Base-by-base conservation (phyloP, 176 grass and related monocot genomes). In the Saccharum officinarum region DNA sequence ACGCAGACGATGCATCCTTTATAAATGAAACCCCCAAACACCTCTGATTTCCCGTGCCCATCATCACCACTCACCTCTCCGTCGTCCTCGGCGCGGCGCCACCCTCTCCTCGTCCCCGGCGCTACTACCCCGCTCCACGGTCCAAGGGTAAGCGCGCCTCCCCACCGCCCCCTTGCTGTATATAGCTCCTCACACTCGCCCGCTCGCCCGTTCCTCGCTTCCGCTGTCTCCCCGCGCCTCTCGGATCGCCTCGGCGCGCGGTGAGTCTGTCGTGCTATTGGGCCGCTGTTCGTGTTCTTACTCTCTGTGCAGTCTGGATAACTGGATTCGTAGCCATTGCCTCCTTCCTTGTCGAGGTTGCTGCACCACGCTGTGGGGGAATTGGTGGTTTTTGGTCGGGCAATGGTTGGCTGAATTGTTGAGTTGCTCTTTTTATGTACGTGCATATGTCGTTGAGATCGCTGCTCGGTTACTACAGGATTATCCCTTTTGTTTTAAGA, bases 121-220 rank as follows among this genome's bases (percentile, higher is more conserved):
- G 84, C 88, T 22, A 52, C 83, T 54, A 50, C 82, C 10, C 39
- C 61, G 77, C 83, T 61, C 71, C 71, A 34, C 88, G 66, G 57
- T 73, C 73, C 88, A 66, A 73, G 59, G 84, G 88, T 90, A 90
- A 90, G 84, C 70, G 83, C 61, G 25, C 15, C 47, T 64, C 77
- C 42, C 83, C 83, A 71, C 83, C 83, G 46, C 77, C 75, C 87
- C 47, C 50, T 54, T 70, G 6, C 38, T 40, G 14, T 64, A 46
- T 33, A 22, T 39, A 76, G 28, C 25, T 11, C 18, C 2, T 11
- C 25, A 14, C 67, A 6, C 41, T 71, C 39, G 30, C 26, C 16
- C 22, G 40, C 42, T 61, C 68, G 18, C 8, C 84, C 26, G 4
- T 47, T 80, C 63, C 12, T 54, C 30, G 5, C 79, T 34, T 14